Conservation (phyloP, 345 rosid genomes). For the Trapa incisa region DNA sequence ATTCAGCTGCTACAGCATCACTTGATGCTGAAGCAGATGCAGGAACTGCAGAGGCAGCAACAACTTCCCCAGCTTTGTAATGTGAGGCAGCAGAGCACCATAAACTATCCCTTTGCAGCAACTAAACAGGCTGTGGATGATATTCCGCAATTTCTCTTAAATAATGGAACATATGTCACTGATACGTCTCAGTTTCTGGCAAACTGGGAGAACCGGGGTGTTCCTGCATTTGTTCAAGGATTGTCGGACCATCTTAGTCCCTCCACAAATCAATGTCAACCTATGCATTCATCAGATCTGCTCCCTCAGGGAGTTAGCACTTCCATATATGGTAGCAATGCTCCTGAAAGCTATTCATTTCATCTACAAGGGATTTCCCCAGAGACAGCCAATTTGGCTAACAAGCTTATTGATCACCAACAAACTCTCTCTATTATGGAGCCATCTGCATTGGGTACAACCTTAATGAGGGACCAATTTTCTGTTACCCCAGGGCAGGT, state of each 20-base stretch:
- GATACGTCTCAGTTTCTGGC: slow-evolving; percentile 36
- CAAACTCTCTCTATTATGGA: slow-evolving; percentile 14
- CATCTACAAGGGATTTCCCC: slow-evolving; percentile 14
- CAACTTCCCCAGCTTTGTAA: slow-evolving; percentile 44
- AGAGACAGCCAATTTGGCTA: slow-evolving; percentile 12
- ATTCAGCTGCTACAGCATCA: slow-evolving; percentile 64
- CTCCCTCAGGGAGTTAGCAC: slow-evolving; percentile 38
- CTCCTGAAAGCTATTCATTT: slow-evolving; percentile 11
- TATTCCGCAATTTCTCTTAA: slow-evolving; percentile 27
- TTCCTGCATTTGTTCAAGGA: slow-evolving; percentile 36
- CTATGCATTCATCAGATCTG: slow-evolving; percentile 24
- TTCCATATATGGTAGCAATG: slow-evolving; percentile 42
- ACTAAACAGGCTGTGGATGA: slow-evolving; percentile 28
- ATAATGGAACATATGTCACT: slow-evolving; percentile 43
- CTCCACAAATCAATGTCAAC: slow-evolving; percentile 30
- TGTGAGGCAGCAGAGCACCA: slow-evolving; percentile 32
- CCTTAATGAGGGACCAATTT: slow-evolving; percentile 24
- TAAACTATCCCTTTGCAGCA: slow-evolving; percentile 28
- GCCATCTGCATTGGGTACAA: slow-evolving; percentile 22
- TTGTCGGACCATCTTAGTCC: slow-evolving; percentile 19
- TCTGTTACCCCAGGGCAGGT: slow-evolving; percentile 15
- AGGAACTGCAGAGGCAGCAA: slow-evolving; percentile 62
- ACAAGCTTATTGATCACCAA: slow-evolving; percentile 23
- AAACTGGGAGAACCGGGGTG: slow-evolving; percentile 36
- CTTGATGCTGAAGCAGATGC: slow-evolving; percentile 52